Evolutionary conservation across 129 eudicot species (phyloP), one percentile per base, ranked within the genome.

Genomic region (Flaveria robusta): DNA sequence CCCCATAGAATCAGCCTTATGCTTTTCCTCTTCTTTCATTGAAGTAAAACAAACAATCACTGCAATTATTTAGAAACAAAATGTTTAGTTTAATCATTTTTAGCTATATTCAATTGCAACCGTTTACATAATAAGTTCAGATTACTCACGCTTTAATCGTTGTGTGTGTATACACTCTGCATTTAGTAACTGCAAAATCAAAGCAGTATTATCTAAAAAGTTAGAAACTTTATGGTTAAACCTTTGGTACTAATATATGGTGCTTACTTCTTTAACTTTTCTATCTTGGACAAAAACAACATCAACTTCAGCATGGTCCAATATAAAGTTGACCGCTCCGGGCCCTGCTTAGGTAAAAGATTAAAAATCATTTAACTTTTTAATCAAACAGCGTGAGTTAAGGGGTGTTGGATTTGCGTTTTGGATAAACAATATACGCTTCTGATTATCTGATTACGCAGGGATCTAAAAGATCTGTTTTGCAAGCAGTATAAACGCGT

Each of bases 221-320:
- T 37, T 22, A 4, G 12, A 24, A 72, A 6, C 6, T 71, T 71
- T 62, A 19, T 41, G 45, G 29, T 43, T 55, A 15, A 43, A 26
- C 15, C 20, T 79, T 20, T 20, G 58, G 47, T 79, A 59, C 49
- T 34, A 52, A 59, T 26, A 29, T 37, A 59, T 1, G 47, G 39
- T 75, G 22, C 99, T 87, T 83, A 95, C 99, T 81, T 89, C 85
- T 86, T 86, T 88, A 31, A 87, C 87, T 87, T 95, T 95, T 78
- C 84, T 87, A 79, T 83, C 89, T 75, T 95, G 97, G 23, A 85
- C 91, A 66, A 95, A 95, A 71, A 89, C 99, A 27, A 82, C 43
- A 78, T 87, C 99, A 63, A 95, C 84, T 91, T 95, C 99, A 41
- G 99, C 96, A 85, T 95, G 99, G 55, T 86, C 92, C 15, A 95